phyloP scores from a whole-genome alignment of 805 yeast species.

The Yamadazyma sp. region DNA sequence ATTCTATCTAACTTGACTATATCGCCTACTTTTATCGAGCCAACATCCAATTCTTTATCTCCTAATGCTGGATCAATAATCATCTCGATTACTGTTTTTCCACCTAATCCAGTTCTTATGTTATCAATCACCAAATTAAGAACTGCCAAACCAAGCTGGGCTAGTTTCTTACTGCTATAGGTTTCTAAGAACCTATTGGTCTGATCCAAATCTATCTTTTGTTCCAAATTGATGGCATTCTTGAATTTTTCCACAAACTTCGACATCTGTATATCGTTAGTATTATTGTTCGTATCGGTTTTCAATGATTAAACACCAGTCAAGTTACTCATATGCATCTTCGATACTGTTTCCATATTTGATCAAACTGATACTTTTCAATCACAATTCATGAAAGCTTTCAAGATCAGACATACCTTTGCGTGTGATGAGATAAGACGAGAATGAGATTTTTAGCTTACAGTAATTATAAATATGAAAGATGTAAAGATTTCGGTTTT shows the following conservation, averaged over 20 bases:
- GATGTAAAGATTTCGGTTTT: too few relatives aligned
- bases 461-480: too few relatives aligned
- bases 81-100: constrained; percentile 66
- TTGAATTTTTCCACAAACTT: constrained; percentile 16
- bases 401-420: constrained; percentile 5
- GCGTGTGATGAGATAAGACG: constrained; percentile 1
- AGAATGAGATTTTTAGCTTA: too few relatives aligned
- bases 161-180: constrained; percentile 61
- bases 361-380: constrained; percentile 5
- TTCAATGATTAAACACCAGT: constrained; percentile 22
- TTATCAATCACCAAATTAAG: constrained; percentile 60
- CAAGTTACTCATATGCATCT: constrained; percentile 24
- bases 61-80: constrained; percentile 49
- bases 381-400: constrained; percentile 6
- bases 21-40: constrained; percentile 71
- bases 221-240: constrained; percentile 37
- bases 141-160: constrained; percentile 71
- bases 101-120: constrained; percentile 75
- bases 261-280: constrained; percentile 3
- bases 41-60: constrained; percentile 34
- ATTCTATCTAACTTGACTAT: constrained; percentile 60
- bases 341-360: constrained; percentile 9
- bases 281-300: constrained; percentile 23
- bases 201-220: constrained; percentile 30
- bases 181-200: constrained; percentile 30